Percentiles rank a stretch among this genome's conserved stretches.
These are phyloP conservation scores for Aspergillus nidulans DNA, from an alignment of 495 filamentous ascomycete species.

Conservation along the genomic window DNA sequence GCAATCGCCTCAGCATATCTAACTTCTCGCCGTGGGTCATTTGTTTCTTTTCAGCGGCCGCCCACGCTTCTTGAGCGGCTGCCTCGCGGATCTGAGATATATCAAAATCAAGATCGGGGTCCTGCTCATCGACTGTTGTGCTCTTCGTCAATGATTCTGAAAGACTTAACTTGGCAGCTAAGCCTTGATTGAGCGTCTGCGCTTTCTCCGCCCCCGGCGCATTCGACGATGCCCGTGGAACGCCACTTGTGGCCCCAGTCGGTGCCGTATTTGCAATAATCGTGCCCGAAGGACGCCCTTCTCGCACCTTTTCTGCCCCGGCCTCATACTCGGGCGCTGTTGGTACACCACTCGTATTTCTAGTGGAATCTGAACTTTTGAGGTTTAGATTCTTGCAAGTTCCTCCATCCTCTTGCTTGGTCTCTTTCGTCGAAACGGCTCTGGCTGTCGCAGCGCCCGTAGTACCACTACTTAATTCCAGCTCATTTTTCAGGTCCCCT, in stretches of 20 bases:
- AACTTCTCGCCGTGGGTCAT: neutral
- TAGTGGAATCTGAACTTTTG: neutral
- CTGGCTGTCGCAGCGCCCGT: neutral
- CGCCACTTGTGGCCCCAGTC: too few species aligned
- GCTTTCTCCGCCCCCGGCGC: too few species aligned
- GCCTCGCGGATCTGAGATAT: slow-evolving; percentile 1
- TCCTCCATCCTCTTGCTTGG: neutral
- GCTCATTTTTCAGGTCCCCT: neutral
- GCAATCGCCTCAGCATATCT: neutral
- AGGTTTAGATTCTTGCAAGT: neutral
- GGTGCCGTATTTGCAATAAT: too few species aligned
- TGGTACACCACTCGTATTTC: neutral
- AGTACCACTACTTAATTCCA: neutral
- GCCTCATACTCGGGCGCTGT: neutral
- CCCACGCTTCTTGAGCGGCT: neutral
- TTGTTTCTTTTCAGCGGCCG: slow-evolving; percentile 1
- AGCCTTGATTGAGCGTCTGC: neutral
- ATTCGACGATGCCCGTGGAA: too few species aligned
- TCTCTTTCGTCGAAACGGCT: neutral
- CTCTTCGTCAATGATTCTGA: neutral
- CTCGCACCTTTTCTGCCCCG: neutral
- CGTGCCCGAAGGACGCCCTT: too few species aligned
- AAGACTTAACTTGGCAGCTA: neutral
- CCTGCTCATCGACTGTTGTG: neutral
- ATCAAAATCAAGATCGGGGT: neutral